phyloP scores from a whole-genome alignment of 345 rosid genomes.

The Lepidium sativum region DNA sequence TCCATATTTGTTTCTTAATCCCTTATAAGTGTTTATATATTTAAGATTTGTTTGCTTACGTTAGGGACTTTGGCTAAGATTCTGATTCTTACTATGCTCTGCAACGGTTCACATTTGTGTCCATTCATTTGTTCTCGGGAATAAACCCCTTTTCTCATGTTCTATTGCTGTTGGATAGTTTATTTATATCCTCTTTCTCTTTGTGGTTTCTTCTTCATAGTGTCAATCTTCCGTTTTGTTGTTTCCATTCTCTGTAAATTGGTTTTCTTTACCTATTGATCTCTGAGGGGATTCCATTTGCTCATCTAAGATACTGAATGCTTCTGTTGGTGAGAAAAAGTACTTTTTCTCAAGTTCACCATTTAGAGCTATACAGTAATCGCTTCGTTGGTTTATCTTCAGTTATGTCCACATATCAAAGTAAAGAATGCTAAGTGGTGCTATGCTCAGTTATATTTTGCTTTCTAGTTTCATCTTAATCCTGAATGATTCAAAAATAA shows the following conservation, averaged over 20 bases:
- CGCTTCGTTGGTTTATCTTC: neutral
- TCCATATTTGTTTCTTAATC: slow-evolving; percentile 18
- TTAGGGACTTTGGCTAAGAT: slow-evolving; percentile 2
- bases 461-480: neutral
- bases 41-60: slow-evolving; percentile 14
- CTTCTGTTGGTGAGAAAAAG: slow-evolving; percentile 21
- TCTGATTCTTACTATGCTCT: slow-evolving; percentile 33
- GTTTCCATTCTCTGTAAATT: slow-evolving; percentile 3
- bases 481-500: neutral
- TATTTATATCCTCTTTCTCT: slow-evolving; percentile 18
- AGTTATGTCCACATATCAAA: neutral
- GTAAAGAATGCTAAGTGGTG: neutral
- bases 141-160: slow-evolving; percentile 29
- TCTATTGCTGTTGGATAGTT: slow-evolving; percentile 6
- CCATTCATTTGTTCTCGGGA: slow-evolving; percentile 52
- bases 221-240: slow-evolving; percentile 30
- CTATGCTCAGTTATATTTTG: neutral
- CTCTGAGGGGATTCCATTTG: slow-evolving; percentile 15
- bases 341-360: neutral
- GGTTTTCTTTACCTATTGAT: slow-evolving; percentile 1
- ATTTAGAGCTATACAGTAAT: neutral
- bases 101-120: slow-evolving; percentile 24
- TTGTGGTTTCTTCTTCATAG: slow-evolving; percentile 51
- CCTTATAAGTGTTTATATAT: slow-evolving; percentile 1
- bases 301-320: slow-evolving; percentile 35